Evolutionary conservation across 2,329 filamentous ascomycete genomes (phyloP).

Genomic region (Neonectria neomacrospora): DNA sequence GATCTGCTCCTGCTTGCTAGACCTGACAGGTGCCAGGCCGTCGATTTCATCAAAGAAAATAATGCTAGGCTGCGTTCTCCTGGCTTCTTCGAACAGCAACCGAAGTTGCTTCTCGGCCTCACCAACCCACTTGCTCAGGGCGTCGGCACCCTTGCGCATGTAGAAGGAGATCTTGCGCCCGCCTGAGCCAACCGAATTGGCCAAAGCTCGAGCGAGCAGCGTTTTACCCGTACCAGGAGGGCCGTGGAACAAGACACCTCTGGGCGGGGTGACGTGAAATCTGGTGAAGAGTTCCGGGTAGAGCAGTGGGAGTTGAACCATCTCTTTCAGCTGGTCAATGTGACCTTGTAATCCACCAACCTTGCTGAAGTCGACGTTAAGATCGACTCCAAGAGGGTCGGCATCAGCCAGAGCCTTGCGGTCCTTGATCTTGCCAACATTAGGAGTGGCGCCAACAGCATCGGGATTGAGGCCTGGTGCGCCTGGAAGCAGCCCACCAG

Average conservation of each 20-base stretch:
- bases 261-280: slow-evolving; percentile 92
- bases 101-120: slow-evolving; percentile 96
- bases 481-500: slow-evolving; percentile 58
- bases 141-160: slow-evolving; percentile 98
- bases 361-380: slow-evolving; percentile 92
- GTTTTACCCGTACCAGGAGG: slow-evolving; percentile 98
- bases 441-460: slow-evolving; percentile 69
- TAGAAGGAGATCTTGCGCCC: slow-evolving; percentile 98
- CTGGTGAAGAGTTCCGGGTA: slow-evolving; percentile 94
- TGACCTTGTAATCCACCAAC: slow-evolving; percentile 93
- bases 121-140: slow-evolving; percentile 98
- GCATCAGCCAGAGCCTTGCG: slow-evolving; percentile 92
- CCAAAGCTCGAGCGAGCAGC: slow-evolving; percentile 90
- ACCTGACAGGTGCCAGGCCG: slow-evolving; percentile 92
- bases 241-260: slow-evolving; percentile 95
- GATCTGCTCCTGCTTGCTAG: slow-evolving; percentile 98
- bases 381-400: slow-evolving; percentile 91
- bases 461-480: slow-evolving; percentile 55
- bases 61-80: slow-evolving; percentile 96
- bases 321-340: slow-evolving; percentile 97
- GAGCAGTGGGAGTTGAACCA: slow-evolving; percentile 93
- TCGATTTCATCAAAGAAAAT: slow-evolving; percentile 99
- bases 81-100: slow-evolving; percentile 92
- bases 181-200: slow-evolving; percentile 88
- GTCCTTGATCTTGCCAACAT: slow-evolving; percentile 93